Evolutionary conservation across 75 land plant species (phyloP).

Genomic region (Pinus albicaulis): DNA sequence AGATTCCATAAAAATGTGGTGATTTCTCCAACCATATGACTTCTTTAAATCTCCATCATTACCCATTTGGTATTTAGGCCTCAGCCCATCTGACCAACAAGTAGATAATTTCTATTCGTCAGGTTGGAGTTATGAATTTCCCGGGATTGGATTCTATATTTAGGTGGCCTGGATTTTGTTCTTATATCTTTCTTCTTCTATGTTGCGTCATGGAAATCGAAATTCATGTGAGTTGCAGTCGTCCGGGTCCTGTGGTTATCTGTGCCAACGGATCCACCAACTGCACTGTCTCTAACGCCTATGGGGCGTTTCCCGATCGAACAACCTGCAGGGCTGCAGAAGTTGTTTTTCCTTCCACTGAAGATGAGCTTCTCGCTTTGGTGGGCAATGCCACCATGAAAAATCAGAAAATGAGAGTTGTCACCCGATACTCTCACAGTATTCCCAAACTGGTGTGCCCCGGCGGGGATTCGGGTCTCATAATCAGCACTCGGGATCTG

Average conservation of each 20-base stretch:
- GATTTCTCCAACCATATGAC: too few relatives aligned
- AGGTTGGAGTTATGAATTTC: too few relatives aligned
- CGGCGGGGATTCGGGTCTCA: conserved; percentile 46
- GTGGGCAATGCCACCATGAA: conserved; percentile 40
- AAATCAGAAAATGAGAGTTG: conserved; percentile 49
- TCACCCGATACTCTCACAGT: conserved; percentile 49
- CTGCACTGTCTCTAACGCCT: conserved; percentile 32
- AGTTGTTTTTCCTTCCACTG: conserved; percentile 44
- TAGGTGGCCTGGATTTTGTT: not conserved
- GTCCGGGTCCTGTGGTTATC: conserved; percentile 13
- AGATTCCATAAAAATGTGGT: too few relatives aligned
- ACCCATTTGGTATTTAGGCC: too few relatives aligned
- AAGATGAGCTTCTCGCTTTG: conserved; percentile 43
- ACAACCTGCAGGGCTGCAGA: conserved; percentile 28
- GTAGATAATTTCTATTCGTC: too few relatives aligned
- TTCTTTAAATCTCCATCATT: conserved; percentile 15
- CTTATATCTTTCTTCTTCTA: not conserved
- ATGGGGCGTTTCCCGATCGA: conserved; percentile 47
- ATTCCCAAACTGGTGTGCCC: conserved; percentile 70
- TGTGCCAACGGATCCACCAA: conserved; percentile 3
- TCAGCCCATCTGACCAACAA: too few relatives aligned
- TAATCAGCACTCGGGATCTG: conserved; percentile 62
- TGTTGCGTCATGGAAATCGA: not conserved
- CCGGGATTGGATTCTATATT: not conserved
- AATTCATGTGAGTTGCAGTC: conserved; percentile 9